Evolutionary conservation across 2,329 filamentous ascomycete species (phyloP).

Genomic region (Passalora sequoiae): DNA sequence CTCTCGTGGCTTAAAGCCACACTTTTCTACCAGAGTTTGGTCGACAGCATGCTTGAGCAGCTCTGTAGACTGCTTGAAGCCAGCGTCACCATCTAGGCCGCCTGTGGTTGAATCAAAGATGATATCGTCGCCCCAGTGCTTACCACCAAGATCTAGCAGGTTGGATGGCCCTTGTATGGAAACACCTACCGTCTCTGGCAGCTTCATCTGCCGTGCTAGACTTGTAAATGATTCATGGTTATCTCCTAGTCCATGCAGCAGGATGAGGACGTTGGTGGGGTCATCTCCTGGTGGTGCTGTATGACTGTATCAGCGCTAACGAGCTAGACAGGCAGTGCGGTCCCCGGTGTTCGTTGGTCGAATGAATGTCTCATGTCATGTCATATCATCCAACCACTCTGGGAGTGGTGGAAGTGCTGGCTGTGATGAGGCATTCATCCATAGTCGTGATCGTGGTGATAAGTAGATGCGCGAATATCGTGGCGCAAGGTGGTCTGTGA

Average conservation of each 20-base stretch:
- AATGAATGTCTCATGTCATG: no score
- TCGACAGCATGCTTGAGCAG: constrained; percentile 44
- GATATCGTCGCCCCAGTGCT: constrained; percentile 58
- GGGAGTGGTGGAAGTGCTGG: no score
- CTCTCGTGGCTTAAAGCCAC: constrained; percentile 46
- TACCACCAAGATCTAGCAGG: constrained; percentile 62
- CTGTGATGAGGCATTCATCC: no score
- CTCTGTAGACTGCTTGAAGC: constrained; percentile 43
- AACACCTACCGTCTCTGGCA: constrained; percentile 73
- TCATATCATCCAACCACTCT: no score
- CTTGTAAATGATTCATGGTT: constrained; percentile 61
- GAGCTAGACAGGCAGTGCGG: not conserved
- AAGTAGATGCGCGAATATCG: no score
- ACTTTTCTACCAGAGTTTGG: constrained; percentile 44
- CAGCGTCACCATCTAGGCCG: constrained; percentile 51
- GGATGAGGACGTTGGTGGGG: constrained; percentile 68
- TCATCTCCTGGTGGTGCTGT: constrained; percentile 48
- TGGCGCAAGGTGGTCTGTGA: no score
- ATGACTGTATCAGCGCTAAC: constrained; percentile 6
- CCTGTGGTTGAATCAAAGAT: constrained; percentile 50
- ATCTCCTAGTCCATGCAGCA: constrained; percentile 83
- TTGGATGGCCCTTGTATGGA: constrained; percentile 66
- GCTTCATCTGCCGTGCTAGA: constrained; percentile 62
- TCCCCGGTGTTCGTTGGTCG: constrained; percentile 5
- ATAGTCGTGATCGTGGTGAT: no score